Evolutionary conservation across 1,284 basidiomycete species (phyloP).

Genomic region (Athelia psychrophila): DNA sequence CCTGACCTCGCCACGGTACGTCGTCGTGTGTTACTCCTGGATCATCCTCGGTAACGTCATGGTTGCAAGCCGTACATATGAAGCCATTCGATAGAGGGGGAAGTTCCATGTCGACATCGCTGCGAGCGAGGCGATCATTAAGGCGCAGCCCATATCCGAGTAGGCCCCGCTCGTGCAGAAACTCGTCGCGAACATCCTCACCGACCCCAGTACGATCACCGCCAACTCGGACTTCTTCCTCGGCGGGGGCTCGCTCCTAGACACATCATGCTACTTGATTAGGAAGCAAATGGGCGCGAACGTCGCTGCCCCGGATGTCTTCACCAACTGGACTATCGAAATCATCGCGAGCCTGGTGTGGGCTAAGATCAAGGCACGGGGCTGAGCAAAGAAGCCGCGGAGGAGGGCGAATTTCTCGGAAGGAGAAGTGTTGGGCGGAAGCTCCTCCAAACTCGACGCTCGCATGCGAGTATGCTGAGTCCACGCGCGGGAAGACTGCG

Average conservation of each 20-base stretch:
- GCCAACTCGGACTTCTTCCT: conserved; percentile 43
- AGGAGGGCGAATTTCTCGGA: background rate
- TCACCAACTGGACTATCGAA: conserved; percentile 38
- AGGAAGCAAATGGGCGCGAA: conserved; percentile 37
- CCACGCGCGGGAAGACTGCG: conserved; percentile 34
- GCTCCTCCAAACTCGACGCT: conserved; percentile 6
- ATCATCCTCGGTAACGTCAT: no score
- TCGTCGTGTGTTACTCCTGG: no score
- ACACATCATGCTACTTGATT: conserved; percentile 38
- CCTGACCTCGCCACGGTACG: conserved; percentile 38
- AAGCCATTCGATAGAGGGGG: no score
- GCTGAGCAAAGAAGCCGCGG: no score
- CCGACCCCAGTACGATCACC: conserved; percentile 31
- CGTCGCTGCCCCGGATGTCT: conserved; percentile 35
- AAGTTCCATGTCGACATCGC: no score
- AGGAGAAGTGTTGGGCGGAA: background rate
- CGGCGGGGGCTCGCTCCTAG: conserved; percentile 44
- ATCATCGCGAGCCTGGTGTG: conserved; percentile 38
- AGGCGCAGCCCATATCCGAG: conserved; percentile 26
- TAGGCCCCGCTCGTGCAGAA: conserved; percentile 34
- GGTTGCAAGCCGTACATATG: no score
- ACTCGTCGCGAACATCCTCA: conserved; percentile 33
- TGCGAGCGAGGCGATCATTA: conserved; percentile 26
- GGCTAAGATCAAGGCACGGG: no score
- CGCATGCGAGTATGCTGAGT: conserved; percentile 19